Conservation (phyloP, 2,329 filamentous ascomycete species). For the Fusarium sarcochroum region DNA sequence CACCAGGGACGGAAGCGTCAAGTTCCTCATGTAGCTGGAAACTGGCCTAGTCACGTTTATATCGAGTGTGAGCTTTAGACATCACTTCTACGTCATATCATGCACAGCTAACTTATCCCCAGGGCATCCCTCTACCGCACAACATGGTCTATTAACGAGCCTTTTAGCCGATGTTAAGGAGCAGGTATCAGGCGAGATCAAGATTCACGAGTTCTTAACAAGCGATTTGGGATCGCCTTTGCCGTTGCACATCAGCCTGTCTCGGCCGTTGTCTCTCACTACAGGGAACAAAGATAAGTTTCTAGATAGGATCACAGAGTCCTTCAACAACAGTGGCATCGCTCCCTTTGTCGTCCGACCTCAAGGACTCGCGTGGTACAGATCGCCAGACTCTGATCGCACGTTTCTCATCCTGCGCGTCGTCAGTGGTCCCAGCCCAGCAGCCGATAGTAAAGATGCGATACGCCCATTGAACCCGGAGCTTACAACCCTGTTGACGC, state of each 20-base stretch:
- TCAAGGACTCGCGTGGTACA: slow-evolving; percentile 63
- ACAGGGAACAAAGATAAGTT: slow-evolving; percentile 82
- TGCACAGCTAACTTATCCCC: slow-evolving; percentile 8
- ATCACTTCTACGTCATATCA: not conserved
- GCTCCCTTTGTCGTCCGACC: slow-evolving; percentile 58
- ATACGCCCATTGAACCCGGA: slow-evolving; percentile 62
- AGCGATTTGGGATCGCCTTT: slow-evolving; percentile 83
- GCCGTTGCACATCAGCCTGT: slow-evolving; percentile 92
- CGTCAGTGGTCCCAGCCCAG: slow-evolving; percentile 35
- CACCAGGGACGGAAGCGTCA: slow-evolving; percentile 88
- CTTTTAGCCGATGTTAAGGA: slow-evolving; percentile 58
- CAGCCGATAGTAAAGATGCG: slow-evolving; percentile 9
- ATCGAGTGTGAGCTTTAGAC: slow-evolving; percentile 80
- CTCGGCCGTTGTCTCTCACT: slow-evolving; percentile 80
- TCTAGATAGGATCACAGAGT: slow-evolving; percentile 65
- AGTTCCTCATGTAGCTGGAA: slow-evolving; percentile 86
- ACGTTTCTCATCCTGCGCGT: slow-evolving; percentile 88
- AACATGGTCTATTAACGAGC: slow-evolving; percentile 62
- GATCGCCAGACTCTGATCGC: slow-evolving; percentile 72
- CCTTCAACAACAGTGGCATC: slow-evolving; percentile 53
- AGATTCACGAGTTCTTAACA: slow-evolving; percentile 77
- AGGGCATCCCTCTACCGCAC: slow-evolving; percentile 68
- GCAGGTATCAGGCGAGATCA: slow-evolving; percentile 51
- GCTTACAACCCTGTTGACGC: slow-evolving; percentile 72
- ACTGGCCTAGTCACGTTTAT: slow-evolving; percentile 95